These are phyloP conservation scores for Wickerhamomyces ciferrii DNA, from an alignment of 805 yeast species.

Conservation along the genomic window DNA sequence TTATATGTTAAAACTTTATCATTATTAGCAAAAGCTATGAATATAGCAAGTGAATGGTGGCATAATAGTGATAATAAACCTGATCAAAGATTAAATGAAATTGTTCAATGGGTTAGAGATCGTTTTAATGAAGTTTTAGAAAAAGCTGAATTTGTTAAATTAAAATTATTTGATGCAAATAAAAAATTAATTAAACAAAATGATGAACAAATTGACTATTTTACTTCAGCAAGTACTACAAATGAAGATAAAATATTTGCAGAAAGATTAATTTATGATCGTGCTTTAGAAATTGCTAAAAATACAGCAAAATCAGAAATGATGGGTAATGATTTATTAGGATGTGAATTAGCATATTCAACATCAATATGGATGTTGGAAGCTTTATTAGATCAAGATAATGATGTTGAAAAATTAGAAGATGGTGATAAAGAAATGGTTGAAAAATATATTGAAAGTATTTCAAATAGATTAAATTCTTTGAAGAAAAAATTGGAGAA, in stretches of 20 bases:
- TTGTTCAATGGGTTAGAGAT: conserved; percentile 81
- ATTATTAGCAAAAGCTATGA: conserved; percentile 81
- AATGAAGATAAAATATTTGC: conserved; percentile 42
- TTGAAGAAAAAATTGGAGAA: conserved; percentile 51
- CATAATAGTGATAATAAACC: conserved; percentile 37
- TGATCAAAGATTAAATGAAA: conserved; percentile 46
- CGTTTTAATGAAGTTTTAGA: conserved; percentile 85
- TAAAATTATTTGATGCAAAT: conserved; percentile 48
- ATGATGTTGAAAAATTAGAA: conserved; percentile 44
- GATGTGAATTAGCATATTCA: conserved; percentile 85
- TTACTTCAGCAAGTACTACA: conserved; percentile 3
- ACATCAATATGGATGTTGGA: conserved; percentile 96
- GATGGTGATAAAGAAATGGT: conserved; percentile 71
- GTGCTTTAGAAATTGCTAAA: conserved; percentile 90
- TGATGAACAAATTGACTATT: background rate
- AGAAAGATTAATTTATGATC: conserved; percentile 83
- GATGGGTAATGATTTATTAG: conserved; percentile 55
- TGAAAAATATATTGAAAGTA: conserved; percentile 75
- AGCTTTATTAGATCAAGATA: conserved; percentile 59
- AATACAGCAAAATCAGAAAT: conserved; percentile 88
- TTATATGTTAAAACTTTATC: conserved; percentile 82
- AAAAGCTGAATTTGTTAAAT: conserved; percentile 74
- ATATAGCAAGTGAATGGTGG: conserved; percentile 90
- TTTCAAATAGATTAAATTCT: conserved; percentile 72
- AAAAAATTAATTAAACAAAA: conserved; percentile 20